Conservation (phyloP, 2,329 filamentous ascomycete species). For the Plectosphaerella cucumerina region DNA sequence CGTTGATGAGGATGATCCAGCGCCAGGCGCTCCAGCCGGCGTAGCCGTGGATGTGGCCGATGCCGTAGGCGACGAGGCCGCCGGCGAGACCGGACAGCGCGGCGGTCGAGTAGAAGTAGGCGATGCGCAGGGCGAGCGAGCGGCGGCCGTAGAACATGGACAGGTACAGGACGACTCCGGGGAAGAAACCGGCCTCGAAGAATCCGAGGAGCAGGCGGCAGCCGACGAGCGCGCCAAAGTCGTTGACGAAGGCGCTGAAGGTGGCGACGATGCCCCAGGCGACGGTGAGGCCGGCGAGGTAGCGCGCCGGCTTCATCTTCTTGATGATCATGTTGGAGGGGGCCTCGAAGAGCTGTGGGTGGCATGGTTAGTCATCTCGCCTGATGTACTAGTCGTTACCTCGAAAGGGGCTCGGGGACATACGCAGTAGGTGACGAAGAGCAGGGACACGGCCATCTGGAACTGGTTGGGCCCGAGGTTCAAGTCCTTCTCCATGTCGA, state of each 20-base stretch:
- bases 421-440: constrained; percentile 37
- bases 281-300: constrained; percentile 22
- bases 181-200: constrained; percentile 58
- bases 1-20: constrained; percentile 60
- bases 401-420: constrained; percentile 8
- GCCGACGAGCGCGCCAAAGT: constrained; percentile 49
- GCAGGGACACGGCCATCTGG: constrained; percentile 45
- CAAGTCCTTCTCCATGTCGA: constrained; percentile 56
- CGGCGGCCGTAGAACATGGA: constrained; percentile 61
- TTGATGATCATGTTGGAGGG: constrained; percentile 35
- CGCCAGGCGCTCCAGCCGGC: constrained; percentile 56
- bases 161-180: constrained; percentile 53
- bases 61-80: constrained; percentile 60
- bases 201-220: constrained; percentile 54
- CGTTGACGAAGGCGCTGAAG: constrained; percentile 52
- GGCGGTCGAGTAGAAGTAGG: constrained; percentile 57
- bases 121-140: constrained; percentile 57
- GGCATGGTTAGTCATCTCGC: neutral
- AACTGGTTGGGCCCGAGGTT: constrained; percentile 50
- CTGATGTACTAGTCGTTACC: too few relatives aligned
- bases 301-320: constrained; percentile 36
- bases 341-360: constrained; percentile 28
- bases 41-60: constrained; percentile 58
- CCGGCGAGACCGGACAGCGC: constrained; percentile 61
- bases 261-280: constrained; percentile 52